A percentile compares a stretch with the other conserved stretches of the same genome.
Conservation (phyloP, 331 rosid genomes). For the Stylosanthes scabra region DNA sequence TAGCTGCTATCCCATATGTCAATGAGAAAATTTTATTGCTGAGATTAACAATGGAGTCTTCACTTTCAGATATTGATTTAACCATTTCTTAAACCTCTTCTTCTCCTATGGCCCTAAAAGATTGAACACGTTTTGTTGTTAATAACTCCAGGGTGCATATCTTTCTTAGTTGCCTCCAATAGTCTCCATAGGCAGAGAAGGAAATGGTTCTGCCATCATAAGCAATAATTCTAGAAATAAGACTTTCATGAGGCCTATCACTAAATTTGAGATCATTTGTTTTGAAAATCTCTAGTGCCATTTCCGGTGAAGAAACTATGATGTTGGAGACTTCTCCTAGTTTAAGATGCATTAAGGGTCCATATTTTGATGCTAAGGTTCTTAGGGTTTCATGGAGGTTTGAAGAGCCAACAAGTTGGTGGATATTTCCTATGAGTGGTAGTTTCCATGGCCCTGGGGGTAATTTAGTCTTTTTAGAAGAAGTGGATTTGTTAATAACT, state of each 20-base stretch:
- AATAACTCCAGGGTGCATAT: conserved; percentile 28
- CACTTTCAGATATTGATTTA: conserved; percentile 8
- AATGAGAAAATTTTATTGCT: conserved; percentile 17
- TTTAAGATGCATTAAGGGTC: conserved; percentile 40
- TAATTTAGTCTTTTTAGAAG: background rate
- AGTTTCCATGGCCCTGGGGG: conserved; percentile 56
- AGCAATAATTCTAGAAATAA: background rate
- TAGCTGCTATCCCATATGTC: conserved; percentile 13
- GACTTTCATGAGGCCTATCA: background rate
- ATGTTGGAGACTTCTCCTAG: conserved; percentile 46
- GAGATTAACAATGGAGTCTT: conserved; percentile 35
- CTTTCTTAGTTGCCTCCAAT: conserved; percentile 33
- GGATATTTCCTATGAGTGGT: conserved; percentile 56
- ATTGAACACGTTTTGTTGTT: too few species aligned
- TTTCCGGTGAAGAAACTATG: conserved; percentile 36
- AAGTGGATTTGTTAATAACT: background rate
- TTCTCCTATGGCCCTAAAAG: too few species aligned
- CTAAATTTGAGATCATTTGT: conserved; percentile 43
- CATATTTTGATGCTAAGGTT: conserved; percentile 18
- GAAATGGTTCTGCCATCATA: conserved; percentile 2
- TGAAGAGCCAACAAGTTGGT: conserved; percentile 36
- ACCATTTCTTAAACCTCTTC: conserved; percentile 17
- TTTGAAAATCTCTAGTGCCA: conserved; percentile 39
- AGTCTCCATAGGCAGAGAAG: conserved; percentile 31
- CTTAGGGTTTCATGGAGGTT: background rate